Conservation (phyloP, 768 basidiomycete species). For the Cystofilobasidium ferigula region DNA sequence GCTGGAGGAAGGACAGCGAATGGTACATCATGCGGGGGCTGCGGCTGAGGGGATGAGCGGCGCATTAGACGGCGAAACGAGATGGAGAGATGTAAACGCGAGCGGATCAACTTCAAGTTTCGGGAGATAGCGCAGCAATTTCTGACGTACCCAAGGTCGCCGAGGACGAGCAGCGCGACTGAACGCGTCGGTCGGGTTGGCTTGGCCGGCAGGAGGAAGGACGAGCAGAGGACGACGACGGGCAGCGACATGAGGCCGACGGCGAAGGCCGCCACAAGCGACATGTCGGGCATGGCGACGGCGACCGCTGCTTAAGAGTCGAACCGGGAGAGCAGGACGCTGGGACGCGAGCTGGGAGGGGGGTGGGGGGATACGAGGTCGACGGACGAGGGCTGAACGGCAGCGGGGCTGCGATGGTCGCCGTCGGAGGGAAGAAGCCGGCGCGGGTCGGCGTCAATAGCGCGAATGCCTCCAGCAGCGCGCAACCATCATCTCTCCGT, state of each 20-base stretch:
- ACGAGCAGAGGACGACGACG: background rate
- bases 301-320: background rate
- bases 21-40: conserved; percentile 99
- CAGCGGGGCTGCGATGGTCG: no score
- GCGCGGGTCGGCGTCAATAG: no score
- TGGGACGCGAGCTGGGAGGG: background rate
- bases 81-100: background rate
- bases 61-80: background rate
- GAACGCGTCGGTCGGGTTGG: conserved; percentile 40
- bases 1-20: conserved; percentile 76
- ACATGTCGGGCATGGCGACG: background rate
- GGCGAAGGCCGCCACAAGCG: conserved; percentile 1
- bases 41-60: conserved; percentile 42
- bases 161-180: conserved; percentile 81
- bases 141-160: conserved; percentile 63
- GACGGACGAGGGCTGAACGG: no score
- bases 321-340: background rate
- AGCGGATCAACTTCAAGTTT: no score
- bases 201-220: background rate
- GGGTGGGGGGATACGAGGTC: no score
- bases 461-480: no score
- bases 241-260: background rate
- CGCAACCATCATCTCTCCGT: background rate
- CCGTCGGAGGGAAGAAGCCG: no score
- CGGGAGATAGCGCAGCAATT: no score